A percentile compares a stretch with the other conserved stretches of the same genome.
Evolutionary conservation across 768 basidiomycete species (phyloP).

Genomic region (Suillus brevipes): DNA sequence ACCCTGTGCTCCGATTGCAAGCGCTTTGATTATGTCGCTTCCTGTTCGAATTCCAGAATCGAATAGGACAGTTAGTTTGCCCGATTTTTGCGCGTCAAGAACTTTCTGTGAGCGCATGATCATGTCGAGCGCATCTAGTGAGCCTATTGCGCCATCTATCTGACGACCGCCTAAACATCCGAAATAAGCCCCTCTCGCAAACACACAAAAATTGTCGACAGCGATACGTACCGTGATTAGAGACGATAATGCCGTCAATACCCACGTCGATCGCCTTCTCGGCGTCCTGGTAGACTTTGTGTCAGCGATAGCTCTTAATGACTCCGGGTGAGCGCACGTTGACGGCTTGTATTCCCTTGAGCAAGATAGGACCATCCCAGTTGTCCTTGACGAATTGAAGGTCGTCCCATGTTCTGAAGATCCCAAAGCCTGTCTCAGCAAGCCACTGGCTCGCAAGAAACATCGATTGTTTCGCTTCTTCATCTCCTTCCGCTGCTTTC

Average conservation of each 20-base stretch:
- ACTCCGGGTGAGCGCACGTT: slow-evolving; percentile 11
- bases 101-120: slow-evolving; percentile 66
- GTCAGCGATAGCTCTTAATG: not conserved
- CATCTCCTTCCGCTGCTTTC: slow-evolving; percentile 32
- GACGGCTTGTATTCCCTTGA: slow-evolving; percentile 44
- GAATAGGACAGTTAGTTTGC: slow-evolving; percentile 68
- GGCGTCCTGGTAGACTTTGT: slow-evolving; percentile 33
- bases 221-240: slow-evolving; percentile 64
- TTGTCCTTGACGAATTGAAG: slow-evolving; percentile 42
- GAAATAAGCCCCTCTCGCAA: not conserved
- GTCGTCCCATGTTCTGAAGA: slow-evolving; percentile 47
- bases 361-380: slow-evolving; percentile 50
- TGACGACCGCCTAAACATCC: slow-evolving; percentile 61
- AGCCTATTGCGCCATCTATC: slow-evolving; percentile 76
- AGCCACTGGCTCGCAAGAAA: slow-evolving; percentile 41
- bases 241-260: slow-evolving; percentile 74
- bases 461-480: slow-evolving; percentile 25
- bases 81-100: slow-evolving; percentile 53
- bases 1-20: slow-evolving; percentile 57
- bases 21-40: slow-evolving; percentile 53
- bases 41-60: slow-evolving; percentile 60
- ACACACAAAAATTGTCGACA: not conserved
- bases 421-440: slow-evolving; percentile 38
- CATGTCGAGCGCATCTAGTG: slow-evolving; percentile 66
- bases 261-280: slow-evolving; percentile 62